phyloP scores from a whole-genome alignment of 2,329 filamentous ascomycete genomes.

The Colletotrichum sansevieriae region DNA sequence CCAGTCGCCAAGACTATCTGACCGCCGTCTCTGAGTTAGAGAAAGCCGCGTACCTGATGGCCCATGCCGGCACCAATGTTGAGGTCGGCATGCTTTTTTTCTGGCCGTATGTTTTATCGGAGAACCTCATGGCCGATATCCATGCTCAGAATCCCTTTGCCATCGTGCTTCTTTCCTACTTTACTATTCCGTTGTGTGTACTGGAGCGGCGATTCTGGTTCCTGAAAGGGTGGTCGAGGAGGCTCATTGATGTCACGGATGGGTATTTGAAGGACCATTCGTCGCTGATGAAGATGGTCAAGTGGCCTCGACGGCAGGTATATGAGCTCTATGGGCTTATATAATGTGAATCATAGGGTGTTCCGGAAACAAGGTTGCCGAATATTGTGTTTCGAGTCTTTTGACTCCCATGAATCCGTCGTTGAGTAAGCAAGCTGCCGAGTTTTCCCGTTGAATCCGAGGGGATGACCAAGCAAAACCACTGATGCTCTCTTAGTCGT shows the following conservation, averaged over 20 bases:
- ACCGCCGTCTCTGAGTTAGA: constrained; percentile 43
- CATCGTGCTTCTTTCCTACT: constrained; percentile 47
- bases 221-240: constrained; percentile 45
- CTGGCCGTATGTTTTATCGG: constrained; percentile 47
- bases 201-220: constrained; percentile 48
- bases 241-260: constrained; percentile 44
- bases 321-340: constrained; percentile 18
- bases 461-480: too few relatives aligned
- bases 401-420: too few relatives aligned
- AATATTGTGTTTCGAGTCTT: too few relatives aligned
- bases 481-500: too few relatives aligned
- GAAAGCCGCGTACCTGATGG: constrained; percentile 41
- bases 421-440: too few relatives aligned
- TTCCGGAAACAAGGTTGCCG: too few relatives aligned
- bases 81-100: constrained; percentile 44
- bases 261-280: neutral
- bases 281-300: constrained; percentile 2
- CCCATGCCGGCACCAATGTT: constrained; percentile 44
- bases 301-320: constrained; percentile 34
- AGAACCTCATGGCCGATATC: constrained; percentile 47
- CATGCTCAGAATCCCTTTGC: constrained; percentile 44
- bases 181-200: constrained; percentile 44
- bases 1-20: constrained; percentile 42
- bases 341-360: neutral
- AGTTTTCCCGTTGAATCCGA: too few relatives aligned